Evolutionary conservation across 768 basidiomycete genomes (phyloP), one percentile per base, ranked within the genome.

Genomic region (Neoboletus magnificus): DNA sequence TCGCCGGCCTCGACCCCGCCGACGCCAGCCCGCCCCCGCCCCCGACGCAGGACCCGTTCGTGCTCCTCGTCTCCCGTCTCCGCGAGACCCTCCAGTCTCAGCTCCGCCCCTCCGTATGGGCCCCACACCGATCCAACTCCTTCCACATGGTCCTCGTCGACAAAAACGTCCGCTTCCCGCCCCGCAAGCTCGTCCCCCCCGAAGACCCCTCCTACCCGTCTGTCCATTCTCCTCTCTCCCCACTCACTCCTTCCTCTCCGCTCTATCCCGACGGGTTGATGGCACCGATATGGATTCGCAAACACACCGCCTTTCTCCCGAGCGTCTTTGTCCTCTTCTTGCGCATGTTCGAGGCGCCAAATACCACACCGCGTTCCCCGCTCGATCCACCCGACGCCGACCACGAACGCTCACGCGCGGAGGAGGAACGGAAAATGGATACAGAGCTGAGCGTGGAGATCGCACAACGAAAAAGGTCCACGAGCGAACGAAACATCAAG

Each of bases 271-370:
- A 99, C 67, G 97, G 97, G 0, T 74, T 99, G 51, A 93, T 99
- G 50, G 93, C 97, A 3, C 97, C 97, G 1, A 93, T 98, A 68
- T 99, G 97, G 97, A 85, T 98, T 33, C 82, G 94, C 42, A 99
- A 98, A 72, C 97, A 99, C 66, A 91, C 91, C 0, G 84, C 91
- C 1, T 84, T 97, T 32, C 74, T 98, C 0, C 97, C 97, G 0
- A 87, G 91, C 23, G 95, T 98, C 0, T 96, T 98, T 70, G 90
- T 98, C 10, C 78, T 97, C 57, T 97, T 98, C 69, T 74, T 91
- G 52, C 84, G 91, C 52, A 77, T 98, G 57, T 93, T 78, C 65
- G 95, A 98, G 68, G 74, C 74, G 22, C 79, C 81, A 1, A 70
- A 71, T 12, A 62, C 71, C n/a, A 65, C 74, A 7, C 68, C 79